A percentile compares a stretch with the other conserved stretches of the same genome.
phyloP scores from a whole-genome alignment of 2,329 filamentous ascomycete genomes.

The Cladobotryum protrusum region DNA sequence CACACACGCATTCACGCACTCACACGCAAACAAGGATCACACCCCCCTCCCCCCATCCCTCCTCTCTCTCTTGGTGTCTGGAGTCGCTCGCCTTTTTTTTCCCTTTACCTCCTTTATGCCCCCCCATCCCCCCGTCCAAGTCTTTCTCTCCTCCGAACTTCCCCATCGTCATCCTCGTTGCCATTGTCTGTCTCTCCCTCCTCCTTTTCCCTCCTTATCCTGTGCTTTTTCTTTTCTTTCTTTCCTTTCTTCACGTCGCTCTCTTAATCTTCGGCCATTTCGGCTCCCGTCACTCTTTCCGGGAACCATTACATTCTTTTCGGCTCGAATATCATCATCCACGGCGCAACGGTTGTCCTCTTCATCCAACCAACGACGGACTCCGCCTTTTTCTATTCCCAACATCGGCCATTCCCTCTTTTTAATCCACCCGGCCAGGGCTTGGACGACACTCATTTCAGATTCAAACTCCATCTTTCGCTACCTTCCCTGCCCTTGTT shows the following conservation, averaged over 20 bases:
- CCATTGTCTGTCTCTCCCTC: constrained; percentile 24
- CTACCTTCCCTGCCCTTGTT: constrained; percentile 11
- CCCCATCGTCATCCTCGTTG: constrained; percentile 28
- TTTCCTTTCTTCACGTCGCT: constrained; percentile 45
- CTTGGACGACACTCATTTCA: constrained; percentile 20
- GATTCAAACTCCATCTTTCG: constrained; percentile 13
- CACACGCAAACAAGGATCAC: too few relatives aligned
- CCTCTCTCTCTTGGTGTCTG: too few relatives aligned
- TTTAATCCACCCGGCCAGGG: constrained; percentile 16
- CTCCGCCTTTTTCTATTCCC: constrained; percentile 10
- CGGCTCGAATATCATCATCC: constrained; percentile 22
- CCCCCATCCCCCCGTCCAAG: constrained; percentile 32
- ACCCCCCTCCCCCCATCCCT: too few relatives aligned
- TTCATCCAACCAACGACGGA: constrained; percentile 2
- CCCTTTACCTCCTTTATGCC: constrained; percentile 24
- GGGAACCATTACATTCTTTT: constrained; percentile 39
- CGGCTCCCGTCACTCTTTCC: constrained; percentile 48
- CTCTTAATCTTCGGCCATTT: constrained; percentile 40
- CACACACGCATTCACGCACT: too few relatives aligned
- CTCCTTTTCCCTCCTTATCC: constrained; percentile 29
- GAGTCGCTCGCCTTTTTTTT: constrained; percentile 12
- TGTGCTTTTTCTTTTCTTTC: constrained; percentile 35
- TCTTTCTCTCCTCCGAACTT: constrained; percentile 28
- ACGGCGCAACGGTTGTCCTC: constrained; percentile 12
- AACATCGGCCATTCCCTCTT: constrained; percentile 10